These are phyloP conservation scores for Sporothrix schenckii DNA, from an alignment of 2,329 filamentous ascomycete species.

Conservation along the genomic window DNA sequence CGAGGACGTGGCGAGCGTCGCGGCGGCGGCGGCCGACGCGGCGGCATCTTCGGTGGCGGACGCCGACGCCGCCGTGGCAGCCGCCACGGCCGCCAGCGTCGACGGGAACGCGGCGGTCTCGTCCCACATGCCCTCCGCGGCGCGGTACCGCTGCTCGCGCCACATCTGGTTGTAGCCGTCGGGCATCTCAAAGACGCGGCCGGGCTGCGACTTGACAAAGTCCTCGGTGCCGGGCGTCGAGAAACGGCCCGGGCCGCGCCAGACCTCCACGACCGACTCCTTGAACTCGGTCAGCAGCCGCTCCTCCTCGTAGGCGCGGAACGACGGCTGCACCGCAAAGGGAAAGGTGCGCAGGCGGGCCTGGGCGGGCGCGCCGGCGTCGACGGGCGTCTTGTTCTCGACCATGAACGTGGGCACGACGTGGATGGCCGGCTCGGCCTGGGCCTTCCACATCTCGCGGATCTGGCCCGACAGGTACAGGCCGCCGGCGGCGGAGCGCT, in stretches of 20 bases:
- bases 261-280: slow-evolving; percentile 93
- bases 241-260: slow-evolving; percentile 77
- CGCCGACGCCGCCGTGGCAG: background rate
- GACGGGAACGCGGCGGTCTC: slow-evolving; percentile 68
- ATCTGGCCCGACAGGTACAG: slow-evolving; percentile 90
- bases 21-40: slow-evolving; percentile 39
- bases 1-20: slow-evolving; percentile 18
- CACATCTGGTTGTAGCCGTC: slow-evolving; percentile 97
- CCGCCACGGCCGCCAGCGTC: slow-evolving; percentile 38
- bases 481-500: slow-evolving; percentile 82
- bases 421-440: slow-evolving; percentile 60
- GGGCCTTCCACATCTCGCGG: slow-evolving; percentile 70
- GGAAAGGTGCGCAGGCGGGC: slow-evolving; percentile 72
- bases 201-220: slow-evolving; percentile 69
- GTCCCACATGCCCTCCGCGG: slow-evolving; percentile 90
- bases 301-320: slow-evolving; percentile 84
- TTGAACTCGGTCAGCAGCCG: slow-evolving; percentile 95
- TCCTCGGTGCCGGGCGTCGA: slow-evolving; percentile 72
- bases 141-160: slow-evolving; percentile 81
- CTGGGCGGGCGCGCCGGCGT: slow-evolving; percentile 79
- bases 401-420: slow-evolving; percentile 81
- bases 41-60: slow-evolving; percentile 38
- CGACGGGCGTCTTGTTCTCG: slow-evolving; percentile 83
- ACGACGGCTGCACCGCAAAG: slow-evolving; percentile 66
- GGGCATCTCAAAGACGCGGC: slow-evolving; percentile 93